Evolutionary conservation across 306 rosid species (phyloP), one percentile per base, ranked within the genome.

Genomic region (Cucumis cinereus): DNA sequence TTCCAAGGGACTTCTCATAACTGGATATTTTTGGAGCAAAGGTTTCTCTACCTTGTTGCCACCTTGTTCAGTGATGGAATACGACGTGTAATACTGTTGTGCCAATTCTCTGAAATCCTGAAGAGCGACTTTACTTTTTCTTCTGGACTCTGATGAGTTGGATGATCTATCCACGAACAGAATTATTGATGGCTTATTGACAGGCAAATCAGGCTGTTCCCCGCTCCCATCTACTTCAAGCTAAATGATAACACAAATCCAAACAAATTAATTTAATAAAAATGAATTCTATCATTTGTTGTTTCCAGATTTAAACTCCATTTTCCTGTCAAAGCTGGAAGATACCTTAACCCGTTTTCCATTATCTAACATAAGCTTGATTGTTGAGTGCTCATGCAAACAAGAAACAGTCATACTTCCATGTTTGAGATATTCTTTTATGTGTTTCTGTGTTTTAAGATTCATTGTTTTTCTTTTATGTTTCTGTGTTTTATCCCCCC

Each of bases 151-250:
- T 47, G 85, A 64, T 15, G 82, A 78, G 60, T 89, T 81, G 41
- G 96, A 90, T 81, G 92, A 85, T 79, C 97, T 88, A 84, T 94
- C 98, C 83, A 94, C 87, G 87, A 94, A 94, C 80, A 94, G 78
- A 79, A 94, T 78, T 19, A 90, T 75, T 1, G 97, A 91, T 77
- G 97, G 97, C 81, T 85, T 82, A 82, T 89, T 77, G 81, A 89
- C 90, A 2, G 95, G 96, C 78, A 94, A 85, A 87, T 75, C 40
- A 54, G 87, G 90, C 82, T 78, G 88, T 56, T 79, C 80, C 77
- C 78, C 76, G 14, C 76, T 75, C 54, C 81, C 87, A 79, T 84
- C 84, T 69, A 85, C 91, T 87, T 89, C 96, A 81, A 94, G 89
- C 98, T 94, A 82, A 84, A 74, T 45, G 75, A 14, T 8, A 62